A percentile compares a stretch with the other conserved stretches of the same genome.
Conservation (phyloP, 805 yeast species). For the Candida quercuum region DNA sequence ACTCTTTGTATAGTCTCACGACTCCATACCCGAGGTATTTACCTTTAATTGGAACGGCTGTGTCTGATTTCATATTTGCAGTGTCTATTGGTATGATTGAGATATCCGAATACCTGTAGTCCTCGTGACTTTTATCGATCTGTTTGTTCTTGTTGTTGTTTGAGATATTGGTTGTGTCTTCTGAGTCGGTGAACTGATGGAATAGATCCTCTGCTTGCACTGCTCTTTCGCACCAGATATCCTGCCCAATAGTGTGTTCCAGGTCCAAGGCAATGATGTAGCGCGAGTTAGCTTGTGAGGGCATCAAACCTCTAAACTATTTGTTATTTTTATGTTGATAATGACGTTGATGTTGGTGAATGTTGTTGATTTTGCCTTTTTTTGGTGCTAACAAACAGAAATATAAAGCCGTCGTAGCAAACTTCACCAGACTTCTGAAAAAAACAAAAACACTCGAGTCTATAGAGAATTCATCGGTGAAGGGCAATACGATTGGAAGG, state of each 20-base stretch:
- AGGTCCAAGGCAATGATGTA: neutral
- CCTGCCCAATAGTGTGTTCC: neutral
- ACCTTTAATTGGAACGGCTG: constrained; percentile 33
- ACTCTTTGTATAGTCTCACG: constrained; percentile 58
- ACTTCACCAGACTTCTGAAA: too few relatives aligned
- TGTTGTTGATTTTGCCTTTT: too few relatives aligned
- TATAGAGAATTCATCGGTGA: too few relatives aligned
- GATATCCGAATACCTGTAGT: constrained; percentile 29
- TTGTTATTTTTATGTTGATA: too few relatives aligned
- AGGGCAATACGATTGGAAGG: too few relatives aligned
- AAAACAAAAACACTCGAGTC: too few relatives aligned
- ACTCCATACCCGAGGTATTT: constrained; percentile 69
- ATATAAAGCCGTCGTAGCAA: too few relatives aligned
- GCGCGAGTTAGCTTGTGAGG: neutral
- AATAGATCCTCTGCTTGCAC: neutral
- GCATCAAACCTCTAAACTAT: neutral
- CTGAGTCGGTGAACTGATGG: neutral
- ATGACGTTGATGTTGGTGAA: too few relatives aligned
- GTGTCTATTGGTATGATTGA: constrained; percentile 26
- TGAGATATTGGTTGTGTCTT: neutral
- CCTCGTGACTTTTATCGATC: neutral
- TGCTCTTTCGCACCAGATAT: neutral
- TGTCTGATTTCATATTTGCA: neutral
- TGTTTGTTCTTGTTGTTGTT: neutral
- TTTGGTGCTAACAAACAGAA: too few relatives aligned